Evolutionary conservation across 2,329 filamentous ascomycete genomes (phyloP).

Genomic region (Trichoderma atrobrunneum): DNA sequence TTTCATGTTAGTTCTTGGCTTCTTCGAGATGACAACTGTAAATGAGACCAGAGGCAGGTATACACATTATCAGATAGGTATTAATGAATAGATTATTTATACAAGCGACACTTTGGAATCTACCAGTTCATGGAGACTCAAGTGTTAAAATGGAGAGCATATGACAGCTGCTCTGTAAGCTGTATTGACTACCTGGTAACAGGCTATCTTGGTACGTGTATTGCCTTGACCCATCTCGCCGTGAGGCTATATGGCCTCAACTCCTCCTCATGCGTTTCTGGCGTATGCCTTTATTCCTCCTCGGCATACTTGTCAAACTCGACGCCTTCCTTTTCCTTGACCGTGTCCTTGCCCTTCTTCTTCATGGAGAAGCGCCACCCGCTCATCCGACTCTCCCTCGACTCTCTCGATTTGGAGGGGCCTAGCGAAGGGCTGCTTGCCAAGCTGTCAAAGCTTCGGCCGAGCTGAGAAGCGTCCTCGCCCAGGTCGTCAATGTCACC

Average conservation of each 20-base stretch:
- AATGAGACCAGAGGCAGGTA: not conserved
- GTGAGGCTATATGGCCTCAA: not conserved
- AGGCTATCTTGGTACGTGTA: not conserved
- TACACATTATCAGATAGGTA: not conserved
- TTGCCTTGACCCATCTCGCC: not conserved
- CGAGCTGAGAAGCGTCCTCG: constrained; percentile 44
- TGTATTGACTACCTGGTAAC: not conserved
- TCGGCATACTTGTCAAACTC: constrained; percentile 46
- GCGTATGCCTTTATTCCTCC: constrained; percentile 26
- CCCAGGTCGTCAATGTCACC: constrained; percentile 53
- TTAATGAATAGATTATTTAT: not conserved
- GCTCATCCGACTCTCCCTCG: constrained; percentile 49
- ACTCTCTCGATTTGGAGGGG: constrained; percentile 45
- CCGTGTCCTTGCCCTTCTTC: constrained; percentile 53
- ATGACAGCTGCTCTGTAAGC: not conserved
- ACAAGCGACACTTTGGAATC: not conserved
- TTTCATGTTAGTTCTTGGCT: not conserved
- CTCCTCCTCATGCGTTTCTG: not conserved
- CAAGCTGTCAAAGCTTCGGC: constrained; percentile 55
- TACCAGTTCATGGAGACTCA: not conserved
- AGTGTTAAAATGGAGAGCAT: not conserved
- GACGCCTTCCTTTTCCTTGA: constrained; percentile 50
- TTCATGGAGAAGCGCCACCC: constrained; percentile 58
- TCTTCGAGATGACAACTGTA: not conserved
- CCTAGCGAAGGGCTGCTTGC: constrained; percentile 57